Base-by-base conservation (phyloP, 2,329 filamentous ascomycete genomes). In the Rosellinia necatrix region DNA sequence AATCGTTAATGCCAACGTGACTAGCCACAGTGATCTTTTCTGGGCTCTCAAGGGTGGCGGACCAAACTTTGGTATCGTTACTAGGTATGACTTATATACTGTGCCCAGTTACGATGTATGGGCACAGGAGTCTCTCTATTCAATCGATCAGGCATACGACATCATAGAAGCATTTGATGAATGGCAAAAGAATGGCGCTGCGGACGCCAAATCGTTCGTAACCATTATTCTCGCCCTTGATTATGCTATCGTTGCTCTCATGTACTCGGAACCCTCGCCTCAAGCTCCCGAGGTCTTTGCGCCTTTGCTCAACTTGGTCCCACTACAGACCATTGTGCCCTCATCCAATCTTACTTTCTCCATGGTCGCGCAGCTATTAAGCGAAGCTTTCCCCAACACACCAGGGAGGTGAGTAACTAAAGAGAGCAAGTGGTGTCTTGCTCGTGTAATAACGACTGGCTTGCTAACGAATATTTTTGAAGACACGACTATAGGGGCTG, bases 1-100 rank as follows among this genome's bases (percentile, higher is more conserved):
- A 1, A 70, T 81, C 30, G 64, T 78, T 12, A 72, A 74, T 10
- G 77, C 74, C 12, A 77, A 72, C 32, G 53, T 53, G 0, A 49
- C 59, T 0, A 41, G 67, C 2, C 70, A 80, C 46, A 30, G 61
- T 0, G 78, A 82, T 57, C 72, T 82, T 0, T 81, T 72, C 62
- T 73, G 71, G 59, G 78, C 78, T 1, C 68, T 81, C 2, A 76
- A 78, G 53, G 80, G 79, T 4, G 79, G 80, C 12, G 71, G 72
- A 15, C 75, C 70, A 55, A 81, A 81, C 59, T 76, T 79, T 40
- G 78, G 77, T 30, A 70, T 76, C 51, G 69, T 74, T 2, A 73
- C 76, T 1, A 58, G 64, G 5, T 72, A 73, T 50, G 68, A 72
- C 27, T 49, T 76, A 12, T 58, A 61, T 25, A 69, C 64, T 7